phyloP scores from a whole-genome alignment of 1,139 yeast species.

The Ashbya aceris region DNA sequence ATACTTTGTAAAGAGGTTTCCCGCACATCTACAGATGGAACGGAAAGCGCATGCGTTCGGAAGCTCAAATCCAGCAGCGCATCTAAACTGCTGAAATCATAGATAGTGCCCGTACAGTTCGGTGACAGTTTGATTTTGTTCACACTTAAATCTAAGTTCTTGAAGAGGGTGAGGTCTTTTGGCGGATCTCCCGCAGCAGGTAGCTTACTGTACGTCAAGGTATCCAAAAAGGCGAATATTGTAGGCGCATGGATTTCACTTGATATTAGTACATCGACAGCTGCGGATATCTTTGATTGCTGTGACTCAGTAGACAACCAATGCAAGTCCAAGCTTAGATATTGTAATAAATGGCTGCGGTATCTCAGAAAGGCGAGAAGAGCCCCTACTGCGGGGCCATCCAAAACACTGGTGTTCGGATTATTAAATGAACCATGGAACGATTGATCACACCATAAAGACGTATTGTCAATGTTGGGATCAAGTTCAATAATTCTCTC shows the following conservation, averaged over 20 bases:
- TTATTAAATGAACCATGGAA: slow-evolving; percentile 33
- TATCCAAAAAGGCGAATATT: slow-evolving; percentile 59
- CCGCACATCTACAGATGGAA: slow-evolving; percentile 8
- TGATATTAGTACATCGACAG: slow-evolving; percentile 43
- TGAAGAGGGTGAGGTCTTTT: slow-evolving; percentile 27
- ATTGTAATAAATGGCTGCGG: slow-evolving; percentile 54
- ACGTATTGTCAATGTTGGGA: slow-evolving; percentile 40
- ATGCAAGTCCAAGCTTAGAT: slow-evolving; percentile 66
- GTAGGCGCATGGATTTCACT: slow-evolving; percentile 42
- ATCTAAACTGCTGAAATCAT: slow-evolving; percentile 27
- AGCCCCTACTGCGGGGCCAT: slow-evolving; percentile 39
- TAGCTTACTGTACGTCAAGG: slow-evolving; percentile 47
- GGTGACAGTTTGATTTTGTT: slow-evolving; percentile 25
- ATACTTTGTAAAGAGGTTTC: slow-evolving; percentile 9
- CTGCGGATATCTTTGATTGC: slow-evolving; percentile 44
- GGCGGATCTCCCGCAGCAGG: slow-evolving; percentile 22
- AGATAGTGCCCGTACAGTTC: slow-evolving; percentile 25
- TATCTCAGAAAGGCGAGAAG: slow-evolving; percentile 54
- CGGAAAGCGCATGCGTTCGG: slow-evolving; percentile 13
- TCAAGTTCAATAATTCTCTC: slow-evolving; percentile 44
- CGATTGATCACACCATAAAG: slow-evolving; percentile 43
- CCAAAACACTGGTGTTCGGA: slow-evolving; percentile 32
- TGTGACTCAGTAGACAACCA: slow-evolving; percentile 45
- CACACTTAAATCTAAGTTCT: slow-evolving; percentile 33
- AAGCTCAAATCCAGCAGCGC: slow-evolving; percentile 27